Conservation (phyloP, 306 rosid genomes). For the Gastrolobium villosum region DNA sequence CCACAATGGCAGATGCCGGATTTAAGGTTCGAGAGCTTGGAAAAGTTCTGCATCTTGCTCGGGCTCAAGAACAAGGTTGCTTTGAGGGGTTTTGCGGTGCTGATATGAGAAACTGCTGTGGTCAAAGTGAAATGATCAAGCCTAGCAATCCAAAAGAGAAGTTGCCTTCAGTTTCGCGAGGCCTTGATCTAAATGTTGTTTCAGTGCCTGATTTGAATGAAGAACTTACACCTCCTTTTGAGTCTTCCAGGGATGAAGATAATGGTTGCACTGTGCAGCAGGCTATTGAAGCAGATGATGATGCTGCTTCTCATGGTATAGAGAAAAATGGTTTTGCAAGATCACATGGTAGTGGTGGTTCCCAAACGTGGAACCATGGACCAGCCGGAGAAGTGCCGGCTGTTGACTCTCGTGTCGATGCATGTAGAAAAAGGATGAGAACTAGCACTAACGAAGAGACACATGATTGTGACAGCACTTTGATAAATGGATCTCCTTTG, state of each 20-base stretch:
- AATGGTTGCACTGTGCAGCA: slow-evolving; percentile 93
- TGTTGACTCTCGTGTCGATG: slow-evolving; percentile 79
- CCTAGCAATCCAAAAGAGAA: slow-evolving; percentile 68
- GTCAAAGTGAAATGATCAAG: slow-evolving; percentile 59
- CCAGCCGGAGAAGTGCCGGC: slow-evolving; percentile 79
- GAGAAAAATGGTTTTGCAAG: slow-evolving; percentile 77
- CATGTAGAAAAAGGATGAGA: slow-evolving; percentile 72
- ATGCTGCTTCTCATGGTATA: slow-evolving; percentile 87
- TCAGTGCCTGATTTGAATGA: slow-evolving; percentile 96
- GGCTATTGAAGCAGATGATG: slow-evolving; percentile 91
- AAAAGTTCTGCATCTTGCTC: slow-evolving; percentile 77
- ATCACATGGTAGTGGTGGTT: slow-evolving; percentile 94
- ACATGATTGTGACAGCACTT: slow-evolving; percentile 96
- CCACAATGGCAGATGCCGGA: slow-evolving; percentile 62
- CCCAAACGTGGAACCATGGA: slow-evolving; percentile 86
- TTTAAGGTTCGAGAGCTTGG: slow-evolving; percentile 98
- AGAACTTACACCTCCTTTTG: slow-evolving; percentile 95
- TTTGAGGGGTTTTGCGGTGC: slow-evolving; percentile 82
- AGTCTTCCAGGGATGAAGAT: slow-evolving; percentile 92
- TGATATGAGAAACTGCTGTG: slow-evolving; percentile 77
- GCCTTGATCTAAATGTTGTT: slow-evolving; percentile 89
- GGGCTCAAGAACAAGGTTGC: slow-evolving; percentile 86
- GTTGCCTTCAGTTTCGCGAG: slow-evolving; percentile 69
- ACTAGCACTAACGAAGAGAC: slow-evolving; percentile 75
- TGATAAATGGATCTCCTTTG: slow-evolving; percentile 87